Base-by-base conservation (phyloP, 108 stramenopile genomes). In the Nitzschia inconspicua region DNA sequence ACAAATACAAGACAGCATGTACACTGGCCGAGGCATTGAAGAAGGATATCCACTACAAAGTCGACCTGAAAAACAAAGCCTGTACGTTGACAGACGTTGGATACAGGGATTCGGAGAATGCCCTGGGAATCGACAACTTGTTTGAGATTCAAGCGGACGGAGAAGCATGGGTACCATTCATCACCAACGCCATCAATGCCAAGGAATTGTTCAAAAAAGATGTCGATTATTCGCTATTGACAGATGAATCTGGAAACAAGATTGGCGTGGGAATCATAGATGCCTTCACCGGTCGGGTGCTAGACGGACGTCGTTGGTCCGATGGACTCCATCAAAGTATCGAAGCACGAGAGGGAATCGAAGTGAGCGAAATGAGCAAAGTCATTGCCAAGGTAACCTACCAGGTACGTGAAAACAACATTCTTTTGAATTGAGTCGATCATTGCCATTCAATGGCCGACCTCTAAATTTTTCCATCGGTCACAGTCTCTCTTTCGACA, bases 281-380 rank as follows among this genome's bases (percentile, higher is more conserved):
- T 77, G 40, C 88, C 0, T 98, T 98, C 59, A 95, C 94, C 37
- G 97, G 97, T 30, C 81, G 97, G 53, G 95, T 98, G 6, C 72
- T 98, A 29, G 95, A 96, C 68, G 95, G 95, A 22, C 77, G 97
- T n/a, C 76, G 93, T 36, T 98, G 91, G 88, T 86, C 86, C 41
- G 95, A 96, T 74, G 97, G 97, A 6, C 76, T 98, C 14, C 97
- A 98, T 65, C 95, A 98, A 77, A 90, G 88, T 63, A 94, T 98
- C 64, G 95, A 96, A 75, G 90, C 95, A 19, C 95, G 89, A 68
- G 97, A 98, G 70, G 95, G 94, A 1, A 83, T 96, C 54, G 65
- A 73, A 44, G 91, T 94, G 35, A 87, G 83, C 60, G 77, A 93
- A 57, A 80, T 91, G 64, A 89, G 87, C 53, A 75, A 92, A 75